Evolutionary conservation across 768 basidiomycete species (phyloP).

Genomic region (Pleurotus djamor): DNA sequence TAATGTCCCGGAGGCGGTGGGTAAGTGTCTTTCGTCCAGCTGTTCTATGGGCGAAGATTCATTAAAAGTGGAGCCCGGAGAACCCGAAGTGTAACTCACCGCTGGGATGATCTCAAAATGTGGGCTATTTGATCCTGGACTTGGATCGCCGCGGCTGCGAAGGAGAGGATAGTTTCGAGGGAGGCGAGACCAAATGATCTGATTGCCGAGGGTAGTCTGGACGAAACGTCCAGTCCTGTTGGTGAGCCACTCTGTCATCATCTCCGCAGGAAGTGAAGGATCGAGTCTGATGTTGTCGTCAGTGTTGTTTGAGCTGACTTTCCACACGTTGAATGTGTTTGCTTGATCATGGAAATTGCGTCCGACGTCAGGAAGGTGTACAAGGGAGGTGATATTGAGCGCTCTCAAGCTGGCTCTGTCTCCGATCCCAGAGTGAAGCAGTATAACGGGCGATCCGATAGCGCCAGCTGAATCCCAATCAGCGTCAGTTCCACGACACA

Average conservation of each 20-base stretch:
- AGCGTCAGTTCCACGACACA: no score
- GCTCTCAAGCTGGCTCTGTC: neutral
- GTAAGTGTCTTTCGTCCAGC: constrained; percentile 2
- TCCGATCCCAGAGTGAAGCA: constrained; percentile 25
- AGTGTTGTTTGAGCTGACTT: constrained; percentile 13
- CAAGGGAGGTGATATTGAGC: constrained; percentile 10
- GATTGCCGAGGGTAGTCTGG: constrained; percentile 4
- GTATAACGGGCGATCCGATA: constrained; percentile 22
- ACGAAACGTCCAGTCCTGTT: constrained; percentile 18
- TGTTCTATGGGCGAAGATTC: constrained; percentile 3
- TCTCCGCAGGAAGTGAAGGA: constrained; percentile 7
- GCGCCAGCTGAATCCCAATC: constrained; percentile 16
- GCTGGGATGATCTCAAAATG: constrained; percentile 32
- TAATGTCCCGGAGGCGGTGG: constrained; percentile 13
- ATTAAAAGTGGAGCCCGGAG: neutral
- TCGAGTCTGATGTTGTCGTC: constrained; percentile 11
- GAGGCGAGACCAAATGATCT: constrained; percentile 20
- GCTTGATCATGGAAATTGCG: constrained; percentile 25
- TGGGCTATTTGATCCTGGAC: constrained; percentile 30
- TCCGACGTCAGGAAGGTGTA: constrained; percentile 19
- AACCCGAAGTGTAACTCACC: constrained; percentile 15
- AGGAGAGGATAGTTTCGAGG: constrained; percentile 24
- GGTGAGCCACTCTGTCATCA: constrained; percentile 14
- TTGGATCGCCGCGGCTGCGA: constrained; percentile 26
- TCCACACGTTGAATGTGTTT: neutral